Evolutionary conservation across 2,329 filamentous ascomycete genomes (phyloP).

Genomic region (Curvularia sp.): DNA sequence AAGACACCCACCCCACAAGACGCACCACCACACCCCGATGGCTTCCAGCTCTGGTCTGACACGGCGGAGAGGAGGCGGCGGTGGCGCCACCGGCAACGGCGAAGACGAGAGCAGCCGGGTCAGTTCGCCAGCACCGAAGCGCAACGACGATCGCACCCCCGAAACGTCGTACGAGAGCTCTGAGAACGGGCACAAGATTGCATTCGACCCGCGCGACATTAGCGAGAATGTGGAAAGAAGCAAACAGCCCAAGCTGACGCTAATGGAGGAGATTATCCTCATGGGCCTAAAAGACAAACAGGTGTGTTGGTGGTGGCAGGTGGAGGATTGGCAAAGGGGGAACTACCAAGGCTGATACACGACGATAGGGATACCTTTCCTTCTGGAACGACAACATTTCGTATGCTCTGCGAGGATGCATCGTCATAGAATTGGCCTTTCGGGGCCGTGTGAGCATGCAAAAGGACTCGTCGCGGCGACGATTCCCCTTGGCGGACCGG

Average conservation of each 20-base stretch:
- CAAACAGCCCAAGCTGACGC: conserved; percentile 96
- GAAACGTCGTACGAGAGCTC: conserved; percentile 87
- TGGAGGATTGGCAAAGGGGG: conserved; percentile 13
- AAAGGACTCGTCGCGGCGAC: conserved; percentile 88
- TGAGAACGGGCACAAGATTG: conserved; percentile 98
- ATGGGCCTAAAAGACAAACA: conserved; percentile 98
- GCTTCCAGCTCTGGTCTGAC: conserved; percentile 75
- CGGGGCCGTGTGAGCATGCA: conserved; percentile 98
- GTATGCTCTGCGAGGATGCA: conserved; percentile 95
- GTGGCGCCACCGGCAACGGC: conserved; percentile 63
- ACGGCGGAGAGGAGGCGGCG: conserved; percentile 71
- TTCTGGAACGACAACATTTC: conserved; percentile 99
- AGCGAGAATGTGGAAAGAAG: conserved; percentile 94
- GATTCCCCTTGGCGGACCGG: conserved; percentile 90
- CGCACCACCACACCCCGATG: conserved; percentile 55
- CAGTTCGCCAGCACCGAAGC: conserved; percentile 68
- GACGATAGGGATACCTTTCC: conserved; percentile 84
- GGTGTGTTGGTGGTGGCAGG: conserved; percentile 60
- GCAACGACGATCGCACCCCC: conserved; percentile 64
- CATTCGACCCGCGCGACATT: conserved; percentile 95
- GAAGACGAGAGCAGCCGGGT: conserved; percentile 70
- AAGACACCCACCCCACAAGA: conserved; percentile 33
- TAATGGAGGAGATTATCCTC: conserved; percentile 98
- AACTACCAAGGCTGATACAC: conserved; percentile 26
- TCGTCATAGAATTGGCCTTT: conserved; percentile 96